phyloP scores from a whole-genome alignment of 345 rosid genomes.

The Euphorbia pulcherrima region DNA sequence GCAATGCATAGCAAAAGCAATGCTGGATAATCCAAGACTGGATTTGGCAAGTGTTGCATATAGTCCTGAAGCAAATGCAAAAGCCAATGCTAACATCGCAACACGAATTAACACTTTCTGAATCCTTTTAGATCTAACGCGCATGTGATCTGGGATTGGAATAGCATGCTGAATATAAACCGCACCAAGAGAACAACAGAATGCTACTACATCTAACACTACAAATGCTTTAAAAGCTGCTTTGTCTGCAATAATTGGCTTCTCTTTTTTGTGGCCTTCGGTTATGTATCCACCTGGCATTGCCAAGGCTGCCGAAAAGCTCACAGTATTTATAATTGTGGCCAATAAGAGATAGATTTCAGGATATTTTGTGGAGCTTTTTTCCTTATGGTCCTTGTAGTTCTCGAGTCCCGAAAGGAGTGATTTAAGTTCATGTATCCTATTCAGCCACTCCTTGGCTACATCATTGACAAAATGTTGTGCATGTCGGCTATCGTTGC shows the following conservation, averaged over 20 bases:
- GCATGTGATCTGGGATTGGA: not conserved
- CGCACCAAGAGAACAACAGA: not conserved
- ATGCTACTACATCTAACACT: not conserved
- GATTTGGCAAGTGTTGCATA: conserved; percentile 12
- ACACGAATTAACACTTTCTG: not conserved
- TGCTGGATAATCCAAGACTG: too few species aligned
- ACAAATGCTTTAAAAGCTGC: conserved; percentile 5
- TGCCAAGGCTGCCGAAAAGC: conserved; percentile 10
- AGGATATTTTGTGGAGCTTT: not conserved
- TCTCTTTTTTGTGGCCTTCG: not conserved
- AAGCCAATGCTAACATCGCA: not conserved
- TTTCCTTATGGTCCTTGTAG: not conserved
- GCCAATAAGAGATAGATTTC: conserved; percentile 7
- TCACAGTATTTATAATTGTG: conserved; percentile 1
- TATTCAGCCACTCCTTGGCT: too few species aligned
- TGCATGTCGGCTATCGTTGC: not conserved
- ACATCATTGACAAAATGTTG: too few species aligned
- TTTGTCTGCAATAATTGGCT: not conserved
- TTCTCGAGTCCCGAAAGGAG: not conserved
- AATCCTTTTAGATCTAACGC: not conserved
- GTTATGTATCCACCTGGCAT: conserved; percentile 1
- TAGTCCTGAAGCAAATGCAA: not conserved
- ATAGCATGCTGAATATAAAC: not conserved
- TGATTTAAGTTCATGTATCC: too few species aligned
- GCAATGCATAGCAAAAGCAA: too few species aligned